phyloP scores from a whole-genome alignment of 2,329 filamentous ascomycete species.

The Verticillium klebahnii region DNA sequence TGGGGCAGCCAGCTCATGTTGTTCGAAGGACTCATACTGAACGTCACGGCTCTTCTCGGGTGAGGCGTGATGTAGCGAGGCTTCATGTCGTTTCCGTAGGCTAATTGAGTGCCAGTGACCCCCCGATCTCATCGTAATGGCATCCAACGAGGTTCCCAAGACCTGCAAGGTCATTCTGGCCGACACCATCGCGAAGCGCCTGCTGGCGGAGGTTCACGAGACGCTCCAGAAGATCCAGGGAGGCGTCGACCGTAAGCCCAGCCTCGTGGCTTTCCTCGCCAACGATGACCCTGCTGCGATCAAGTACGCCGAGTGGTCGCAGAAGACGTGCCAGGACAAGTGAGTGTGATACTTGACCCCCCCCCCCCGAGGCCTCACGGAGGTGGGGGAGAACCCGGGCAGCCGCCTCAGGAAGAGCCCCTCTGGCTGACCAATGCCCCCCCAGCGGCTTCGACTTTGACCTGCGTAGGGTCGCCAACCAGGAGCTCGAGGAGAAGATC shows the following conservation, averaged over 20 bases:
- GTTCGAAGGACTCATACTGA: neutral
- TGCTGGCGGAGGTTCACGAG: conserved; percentile 73
- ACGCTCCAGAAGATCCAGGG: conserved; percentile 68
- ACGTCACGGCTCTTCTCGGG: neutral
- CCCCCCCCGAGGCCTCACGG: too few species aligned
- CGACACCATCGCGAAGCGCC: conserved; percentile 76
- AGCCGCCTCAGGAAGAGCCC: neutral
- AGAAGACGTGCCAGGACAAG: conserved; percentile 95
- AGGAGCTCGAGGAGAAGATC: conserved; percentile 85
- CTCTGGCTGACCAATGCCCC: conserved; percentile 1
- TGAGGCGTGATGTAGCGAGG: conserved; percentile 1
- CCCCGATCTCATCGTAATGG: conserved; percentile 23
- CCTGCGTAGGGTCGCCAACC: conserved; percentile 77
- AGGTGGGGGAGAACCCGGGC: neutral
- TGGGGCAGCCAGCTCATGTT: conserved; percentile 1
- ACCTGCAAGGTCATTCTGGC: conserved; percentile 93
- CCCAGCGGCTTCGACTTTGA: conserved; percentile 83
- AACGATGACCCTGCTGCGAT: conserved; percentile 86
- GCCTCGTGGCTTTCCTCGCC: conserved; percentile 85
- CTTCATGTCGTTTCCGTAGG: neutral
- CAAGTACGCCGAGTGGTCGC: conserved; percentile 96
- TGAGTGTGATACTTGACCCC: conserved; percentile 44
- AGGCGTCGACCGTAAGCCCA: conserved; percentile 52
- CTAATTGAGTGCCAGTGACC: neutral
- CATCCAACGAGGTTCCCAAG: conserved; percentile 43